phyloP scores from a whole-genome alignment of 1,284 basidiomycete species.

The Melampsora americana region DNA sequence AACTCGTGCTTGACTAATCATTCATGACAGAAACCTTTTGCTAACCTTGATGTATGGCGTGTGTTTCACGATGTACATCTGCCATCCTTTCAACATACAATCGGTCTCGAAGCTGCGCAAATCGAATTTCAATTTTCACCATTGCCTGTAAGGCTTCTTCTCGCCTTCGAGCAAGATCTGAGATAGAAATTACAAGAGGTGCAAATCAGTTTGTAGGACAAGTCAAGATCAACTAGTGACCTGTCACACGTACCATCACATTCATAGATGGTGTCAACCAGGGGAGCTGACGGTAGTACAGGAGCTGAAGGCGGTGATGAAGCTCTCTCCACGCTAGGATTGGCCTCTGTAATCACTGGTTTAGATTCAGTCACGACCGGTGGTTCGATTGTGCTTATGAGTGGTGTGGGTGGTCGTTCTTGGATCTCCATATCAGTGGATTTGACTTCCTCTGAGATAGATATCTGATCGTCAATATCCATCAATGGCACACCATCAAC shows the following conservation, averaged over 20 bases:
- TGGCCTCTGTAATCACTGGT: neutral
- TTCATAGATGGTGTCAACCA: conserved; percentile 29
- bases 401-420: neutral
- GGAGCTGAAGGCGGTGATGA: conserved; percentile 13
- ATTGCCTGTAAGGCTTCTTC: conserved; percentile 59
- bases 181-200: neutral
- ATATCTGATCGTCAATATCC: neutral
- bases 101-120: conserved; percentile 60
- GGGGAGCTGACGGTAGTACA: neutral
- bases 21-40: neutral
- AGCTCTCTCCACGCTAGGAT: conserved; percentile 10
- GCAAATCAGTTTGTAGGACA: neutral
- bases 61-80: conserved; percentile 60
- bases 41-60: conserved; percentile 59
- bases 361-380: conserved; percentile 1
- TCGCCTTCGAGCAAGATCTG: conserved; percentile 42
- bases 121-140: conserved; percentile 61
- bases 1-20: neutral
- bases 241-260: conserved; percentile 31
- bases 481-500: conserved; percentile 34
- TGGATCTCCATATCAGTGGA: too few species aligned
- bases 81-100: conserved; percentile 61
- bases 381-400: conserved; percentile 1
- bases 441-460: too few species aligned
- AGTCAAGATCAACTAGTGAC: neutral